Percentiles rank a stretch among this genome's conserved stretches.
These are phyloP conservation scores for Fusarium denticulatum DNA, from an alignment of 2,329 filamentous ascomycete species.

Conservation along the genomic window DNA sequence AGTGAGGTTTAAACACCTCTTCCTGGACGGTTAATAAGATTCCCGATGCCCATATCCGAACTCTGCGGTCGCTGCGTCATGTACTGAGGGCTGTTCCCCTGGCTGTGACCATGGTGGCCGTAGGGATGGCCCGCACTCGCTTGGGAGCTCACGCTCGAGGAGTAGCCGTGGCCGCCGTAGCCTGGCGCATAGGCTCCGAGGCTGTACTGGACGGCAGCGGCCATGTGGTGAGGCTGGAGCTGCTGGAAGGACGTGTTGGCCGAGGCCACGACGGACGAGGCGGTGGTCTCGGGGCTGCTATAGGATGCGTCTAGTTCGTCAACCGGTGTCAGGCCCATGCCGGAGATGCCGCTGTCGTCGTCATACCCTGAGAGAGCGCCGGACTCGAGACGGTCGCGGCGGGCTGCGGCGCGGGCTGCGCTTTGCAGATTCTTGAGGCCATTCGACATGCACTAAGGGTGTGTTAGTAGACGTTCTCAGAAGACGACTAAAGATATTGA, in stretches of 20 bases:
- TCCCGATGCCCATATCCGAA: conserved; percentile 69
- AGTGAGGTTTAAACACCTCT: conserved; percentile 34
- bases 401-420: conserved; percentile 71
- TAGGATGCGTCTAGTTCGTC: conserved; percentile 68
- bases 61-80: conserved; percentile 61
- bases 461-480: background rate
- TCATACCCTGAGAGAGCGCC: conserved; percentile 60
- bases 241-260: conserved; percentile 49
- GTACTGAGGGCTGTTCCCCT: conserved; percentile 57
- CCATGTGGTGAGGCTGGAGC: conserved; percentile 40
- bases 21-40: conserved; percentile 64
- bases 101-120: conserved; percentile 43
- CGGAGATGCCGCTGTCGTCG: conserved; percentile 78
- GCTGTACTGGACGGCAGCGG: conserved; percentile 38
- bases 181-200: conserved; percentile 36
- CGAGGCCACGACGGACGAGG: conserved; percentile 54
- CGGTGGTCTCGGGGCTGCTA: conserved; percentile 63
- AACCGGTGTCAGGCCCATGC: conserved; percentile 66
- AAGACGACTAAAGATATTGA: background rate
- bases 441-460: conserved; percentile 78
- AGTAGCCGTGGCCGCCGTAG: conserved; percentile 57
- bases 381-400: conserved; percentile 69
- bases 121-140: conserved; percentile 51
- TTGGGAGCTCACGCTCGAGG: conserved; percentile 64
- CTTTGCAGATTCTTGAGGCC: conserved; percentile 83